Evolutionary conservation across 148 eudicot species (phyloP), one percentile per base, ranked within the genome.

Genomic region (Amaranthus hypochondriacus): DNA sequence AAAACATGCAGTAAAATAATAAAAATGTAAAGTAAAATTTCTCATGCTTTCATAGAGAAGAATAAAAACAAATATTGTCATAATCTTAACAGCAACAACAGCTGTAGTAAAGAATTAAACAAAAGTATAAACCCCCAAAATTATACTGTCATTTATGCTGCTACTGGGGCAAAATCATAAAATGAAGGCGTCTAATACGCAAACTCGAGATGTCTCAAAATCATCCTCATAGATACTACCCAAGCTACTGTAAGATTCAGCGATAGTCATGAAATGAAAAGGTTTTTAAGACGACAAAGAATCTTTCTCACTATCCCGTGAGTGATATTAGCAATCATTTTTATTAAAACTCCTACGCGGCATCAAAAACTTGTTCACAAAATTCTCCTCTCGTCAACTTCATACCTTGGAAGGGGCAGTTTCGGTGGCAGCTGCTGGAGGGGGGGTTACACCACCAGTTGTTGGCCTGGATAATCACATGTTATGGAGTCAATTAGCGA

Each of bases 361-460:
- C 18, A 70, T 43, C 52, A 62, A 76, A 76, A 61, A 69, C 48
- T 61, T 21, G 13, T 73, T 65, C 58, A 8, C 58, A 4, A 69
- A 66, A 55, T 48, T 56, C 63, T 52, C 21, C 14, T 55, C 75
- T 65, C 76, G 67, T 57, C 80, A 64, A 39, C 71, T 65, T 77
- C 80, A 77, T 71, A 53, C 84, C 76, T 84, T 80, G 48, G 81
- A 81, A 72, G 75, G 80, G 46, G 81, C 57, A 66, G 80, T 78
- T 28, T 28, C 39, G 39, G 39, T 28, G 39, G 39, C 39, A 78
- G 75, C 83, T 50, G 85, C 72, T 44, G 77, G 80, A 54, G 89
- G 90, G 74, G 89, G 90, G 74, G 91, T 71, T 76, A 77, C 91
- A 76, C 94, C 97, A 65, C 94, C 97, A 60, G 97, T 89, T 66